phyloP scores from a whole-genome alignment of 495 filamentous ascomycete species.

The Durotheca rogersii region DNA sequence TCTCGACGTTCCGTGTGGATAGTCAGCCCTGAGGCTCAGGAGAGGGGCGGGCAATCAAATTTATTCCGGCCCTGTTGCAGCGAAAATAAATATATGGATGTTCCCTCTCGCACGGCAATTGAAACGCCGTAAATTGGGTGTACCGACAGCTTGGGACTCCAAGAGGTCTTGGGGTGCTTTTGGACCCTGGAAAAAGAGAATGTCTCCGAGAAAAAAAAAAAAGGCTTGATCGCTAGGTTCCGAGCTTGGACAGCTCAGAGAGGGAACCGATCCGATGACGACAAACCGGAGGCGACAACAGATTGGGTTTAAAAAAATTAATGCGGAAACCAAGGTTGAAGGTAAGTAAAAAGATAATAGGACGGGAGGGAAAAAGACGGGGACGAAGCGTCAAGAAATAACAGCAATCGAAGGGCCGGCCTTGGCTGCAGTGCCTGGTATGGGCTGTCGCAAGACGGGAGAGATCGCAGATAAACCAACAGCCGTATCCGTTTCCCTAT shows the following conservation, averaged over 20 bases:
- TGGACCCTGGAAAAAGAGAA: slow-evolving; percentile 22
- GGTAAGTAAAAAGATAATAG: no score
- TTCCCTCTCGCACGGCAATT: slow-evolving; percentile 20
- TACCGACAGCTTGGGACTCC: slow-evolving; percentile 28
- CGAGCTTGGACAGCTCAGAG: slow-evolving; percentile 5
- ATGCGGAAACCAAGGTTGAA: no score
- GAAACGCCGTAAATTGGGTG: slow-evolving; percentile 27
- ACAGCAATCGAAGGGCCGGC: slow-evolving; percentile 18
- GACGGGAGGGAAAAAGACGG: slow-evolving; percentile 10
- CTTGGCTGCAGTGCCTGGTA: slow-evolving; percentile 30
- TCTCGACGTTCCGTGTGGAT: slow-evolving; percentile 35
- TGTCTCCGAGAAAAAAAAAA: slow-evolving; percentile 5
- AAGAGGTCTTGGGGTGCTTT: slow-evolving; percentile 21
- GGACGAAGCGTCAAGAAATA: slow-evolving; percentile 20
- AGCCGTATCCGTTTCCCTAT: slow-evolving; percentile 30
- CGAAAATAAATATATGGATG: no score
- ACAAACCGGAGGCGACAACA: slow-evolving; percentile 15
- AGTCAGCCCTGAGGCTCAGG: slow-evolving; percentile 13
- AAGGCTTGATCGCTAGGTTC: slow-evolving; percentile 14
- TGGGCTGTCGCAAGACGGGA: slow-evolving; percentile 22
- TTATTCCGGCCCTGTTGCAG: slow-evolving; percentile 19
- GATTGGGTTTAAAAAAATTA: no score
- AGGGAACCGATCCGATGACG: slow-evolving; percentile 23
- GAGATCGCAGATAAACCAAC: slow-evolving; percentile 34
- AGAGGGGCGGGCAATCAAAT: slow-evolving; percentile 13